Conservation (phyloP, 257 asterid species). For the Solanum peruvianum region DNA sequence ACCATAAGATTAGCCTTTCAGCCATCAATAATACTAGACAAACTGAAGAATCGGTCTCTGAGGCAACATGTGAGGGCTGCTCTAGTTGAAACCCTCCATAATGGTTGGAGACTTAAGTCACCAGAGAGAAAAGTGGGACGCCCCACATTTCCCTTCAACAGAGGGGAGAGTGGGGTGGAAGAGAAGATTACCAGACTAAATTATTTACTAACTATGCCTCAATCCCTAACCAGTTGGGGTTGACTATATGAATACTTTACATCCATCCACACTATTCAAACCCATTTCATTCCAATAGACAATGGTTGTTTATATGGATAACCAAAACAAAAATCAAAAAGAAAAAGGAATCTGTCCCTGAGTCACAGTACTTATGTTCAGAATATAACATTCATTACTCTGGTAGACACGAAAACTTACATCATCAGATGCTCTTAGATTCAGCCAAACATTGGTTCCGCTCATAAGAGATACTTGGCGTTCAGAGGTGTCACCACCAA, state of each 20-base stretch:
- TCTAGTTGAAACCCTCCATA: not conserved
- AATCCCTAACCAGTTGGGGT: not conserved
- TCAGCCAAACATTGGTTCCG: constrained; percentile 93
- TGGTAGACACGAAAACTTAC: constrained; percentile 33
- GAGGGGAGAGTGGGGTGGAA: not conserved
- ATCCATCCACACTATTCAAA: not conserved
- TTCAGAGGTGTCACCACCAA: constrained; percentile 86
- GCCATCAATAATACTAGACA: not conserved
- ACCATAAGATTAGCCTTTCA: not conserved
- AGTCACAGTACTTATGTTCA: not conserved
- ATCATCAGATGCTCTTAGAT: constrained; percentile 67
- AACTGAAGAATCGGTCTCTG: not conserved
- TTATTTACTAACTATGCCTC: not conserved
- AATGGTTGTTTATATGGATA: not conserved
- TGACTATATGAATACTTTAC: not conserved
- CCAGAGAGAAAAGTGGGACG: not conserved
- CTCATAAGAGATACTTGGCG: constrained; percentile 94
- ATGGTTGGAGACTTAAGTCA: not conserved
- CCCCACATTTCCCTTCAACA: not conserved
- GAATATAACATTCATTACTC: not conserved
- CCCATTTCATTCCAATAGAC: not conserved
- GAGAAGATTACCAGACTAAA: not conserved
- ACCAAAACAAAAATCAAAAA: not conserved
- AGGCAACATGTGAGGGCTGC: not conserved
- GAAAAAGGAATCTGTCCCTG: not conserved